A percentile compares a stretch with the other conserved stretches of the same genome.
Evolutionary conservation across 768 basidiomycete species (phyloP).

Genomic region (Podaxis sp.): DNA sequence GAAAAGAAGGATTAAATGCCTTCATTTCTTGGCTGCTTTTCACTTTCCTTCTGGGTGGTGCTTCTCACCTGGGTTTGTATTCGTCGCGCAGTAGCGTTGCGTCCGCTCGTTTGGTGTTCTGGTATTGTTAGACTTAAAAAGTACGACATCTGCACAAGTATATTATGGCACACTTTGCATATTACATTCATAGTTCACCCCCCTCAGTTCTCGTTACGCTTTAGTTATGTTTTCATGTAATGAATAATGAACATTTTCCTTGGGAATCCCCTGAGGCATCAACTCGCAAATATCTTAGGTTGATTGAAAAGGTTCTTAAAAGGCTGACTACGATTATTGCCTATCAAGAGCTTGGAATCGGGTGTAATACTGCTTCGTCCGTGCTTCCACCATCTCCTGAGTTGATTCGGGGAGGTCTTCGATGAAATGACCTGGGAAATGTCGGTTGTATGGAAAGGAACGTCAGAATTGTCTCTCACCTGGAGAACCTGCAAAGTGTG

Average conservation of each 20-base stretch:
- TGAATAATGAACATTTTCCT: conserved; percentile 6
- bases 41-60: not conserved
- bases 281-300: not conserved
- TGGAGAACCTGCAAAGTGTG: conserved; percentile 86
- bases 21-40: conserved; percentile 16
- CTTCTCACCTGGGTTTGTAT: conserved; percentile 10
- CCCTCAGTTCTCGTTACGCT: conserved; percentile 15
- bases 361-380: conserved; percentile 83
- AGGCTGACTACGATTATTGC: not conserved
- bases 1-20: conserved; percentile 82
- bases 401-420: conserved; percentile 92
- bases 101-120: conserved; percentile 16
- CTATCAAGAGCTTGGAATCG: conserved; percentile 62
- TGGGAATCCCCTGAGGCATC: not conserved
- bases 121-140: conserved; percentile 31
- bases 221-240: conserved; percentile 16
- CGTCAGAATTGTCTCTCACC: conserved; percentile 49
- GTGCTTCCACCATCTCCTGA: conserved; percentile 85
- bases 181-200: conserved; percentile 12
- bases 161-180: conserved; percentile 15
- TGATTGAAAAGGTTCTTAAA: not conserved
- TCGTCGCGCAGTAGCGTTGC: conserved; percentile 13
- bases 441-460: not conserved
- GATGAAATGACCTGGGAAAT: conserved; percentile 64
- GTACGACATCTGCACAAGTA: conserved; percentile 21